Percentiles rank a stretch among this genome's conserved stretches.
phyloP scores from a whole-genome alignment of 1,284 basidiomycete species.

The Austroboletus novae-zelandiae region DNA sequence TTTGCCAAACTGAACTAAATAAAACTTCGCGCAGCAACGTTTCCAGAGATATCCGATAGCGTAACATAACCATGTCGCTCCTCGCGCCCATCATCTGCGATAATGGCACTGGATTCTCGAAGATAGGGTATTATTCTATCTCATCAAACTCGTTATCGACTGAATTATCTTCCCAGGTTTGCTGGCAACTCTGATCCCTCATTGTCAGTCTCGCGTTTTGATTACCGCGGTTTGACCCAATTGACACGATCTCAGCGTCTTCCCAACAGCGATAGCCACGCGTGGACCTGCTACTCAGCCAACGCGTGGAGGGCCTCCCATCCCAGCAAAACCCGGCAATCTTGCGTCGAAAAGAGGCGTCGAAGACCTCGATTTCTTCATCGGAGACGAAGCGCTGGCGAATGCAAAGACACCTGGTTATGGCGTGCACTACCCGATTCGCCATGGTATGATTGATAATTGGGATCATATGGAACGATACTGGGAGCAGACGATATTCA shows the following conservation, averaged over 20 bases:
- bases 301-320: constrained; percentile 63
- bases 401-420: constrained; percentile 92
- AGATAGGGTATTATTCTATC: constrained; percentile 77
- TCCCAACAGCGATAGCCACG: constrained; percentile 95
- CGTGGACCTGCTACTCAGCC: constrained; percentile 63
- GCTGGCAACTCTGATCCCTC: constrained; percentile 99
- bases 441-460: constrained; percentile 98
- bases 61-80: constrained; percentile 58
- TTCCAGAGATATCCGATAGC: constrained; percentile 13
- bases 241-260: constrained; percentile 56
- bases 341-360: constrained; percentile 96
- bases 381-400: constrained; percentile 96
- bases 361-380: constrained; percentile 99
- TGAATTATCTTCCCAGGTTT: constrained; percentile 57
- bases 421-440: constrained; percentile 94
- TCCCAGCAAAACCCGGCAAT: constrained; percentile 86
- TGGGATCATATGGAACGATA: constrained; percentile 99
- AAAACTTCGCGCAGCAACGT: constrained; percentile 15
- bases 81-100: constrained; percentile 93
- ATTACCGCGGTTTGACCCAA: constrained; percentile 1
- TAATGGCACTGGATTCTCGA: constrained; percentile 97
- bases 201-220: constrained; percentile 58
- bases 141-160: constrained; percentile 2
- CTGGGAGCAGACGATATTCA: constrained; percentile 99
- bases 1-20: constrained; percentile 26